Evolutionary conservation across 129 eudicot species (phyloP), one percentile per base, ranked within the genome.

Genomic region (Chrysanthemum lavandulifolium): DNA sequence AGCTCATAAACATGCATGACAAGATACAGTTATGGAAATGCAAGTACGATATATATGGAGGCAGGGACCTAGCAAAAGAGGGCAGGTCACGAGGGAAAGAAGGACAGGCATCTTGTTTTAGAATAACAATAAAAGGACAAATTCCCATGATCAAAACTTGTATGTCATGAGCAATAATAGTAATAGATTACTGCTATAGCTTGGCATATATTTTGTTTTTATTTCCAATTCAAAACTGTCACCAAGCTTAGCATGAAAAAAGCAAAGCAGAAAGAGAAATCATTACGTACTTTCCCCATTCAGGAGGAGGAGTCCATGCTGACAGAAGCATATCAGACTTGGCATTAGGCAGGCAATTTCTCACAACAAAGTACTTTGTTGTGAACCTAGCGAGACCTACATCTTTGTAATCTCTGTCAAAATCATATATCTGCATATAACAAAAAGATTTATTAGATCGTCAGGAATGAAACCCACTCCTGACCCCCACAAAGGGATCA

Each of bases 281-380:
- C 61, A 45, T 48, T 58, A 45, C 96, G 43, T 94, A 94, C 98
- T 90, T 94, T 86, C 97, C 97, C 98, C 98, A 94, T 86, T 94
- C 98, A 77, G 89, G 79, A 75, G 98, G 96, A 87, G 98, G 97
- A 86, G 83, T 86, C 98, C 98, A 94, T 43, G 98, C 97, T 69
- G 91, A 90, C 52, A 94, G 80, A 82, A 94, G 95, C 97, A 90
- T 90, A 80, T 84, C 97, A 36, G 92, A 94, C 84, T 90, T 94
- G 55, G 91, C 96, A 81, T 88, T 90, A n/a, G 96, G 96, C 78
- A 94, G 78, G 79, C 98, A 94, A 67, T 94, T 90, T 78, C 98
- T 88, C 69, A 94, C 92, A 79, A 94, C 97, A 79, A 90, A 84
- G 81, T 81, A 87, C 84, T 90, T 90, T 25, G 96, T 94, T 67